Evolutionary conservation across 441 rosid species (phyloP), one percentile per base, ranked within the genome.

Genomic region (Jatropha multifida): DNA sequence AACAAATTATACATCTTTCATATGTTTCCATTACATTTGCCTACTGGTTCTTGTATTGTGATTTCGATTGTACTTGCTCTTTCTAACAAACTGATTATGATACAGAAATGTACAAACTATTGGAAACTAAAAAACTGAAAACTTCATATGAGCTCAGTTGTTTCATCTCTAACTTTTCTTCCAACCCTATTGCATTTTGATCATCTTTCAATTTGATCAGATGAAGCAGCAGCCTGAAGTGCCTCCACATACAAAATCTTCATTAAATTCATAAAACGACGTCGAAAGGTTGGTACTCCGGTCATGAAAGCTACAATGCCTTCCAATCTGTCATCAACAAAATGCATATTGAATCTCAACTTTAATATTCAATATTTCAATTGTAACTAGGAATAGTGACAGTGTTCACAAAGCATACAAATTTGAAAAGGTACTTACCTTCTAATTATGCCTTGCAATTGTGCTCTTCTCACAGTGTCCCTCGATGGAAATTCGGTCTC

Each of bases 261-360:
- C 75, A 88, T 85, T 86, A 88, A 72, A 66, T 84, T 88, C 88
- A 87, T 85, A 76, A 94, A 88, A 12, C 88, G 90, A 5, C 96
- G 88, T 5, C 92, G 80, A 71, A 90, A 93, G 32, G 97, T 91
- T 0, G 97, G 99, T 32, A 93, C 46, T 8, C 92, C 84, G 14
- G 94, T 89, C 89, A 93, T 82, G 13, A 90, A 85, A 70, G 89
- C 88, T 59, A 92, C 92, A 65, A 94, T 91, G 7, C 97, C 97
- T 76, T 89, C 90, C 80, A 94, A 81, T 80, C 96, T 91, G 80
- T 51, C 62, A 72, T 5, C 40, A 14, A 55, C 5, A 26, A 55
- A 41, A 54, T 51, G 23, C 65, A 32, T 27, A 48, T 14, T 23
- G 11, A 64, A 26, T 44, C 54, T 42, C 44, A 44, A 74, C 26